These are phyloP conservation scores for Pythium pyrilobum DNA, from an alignment of 352 stramenopile species.

Conservation along the genomic window DNA sequence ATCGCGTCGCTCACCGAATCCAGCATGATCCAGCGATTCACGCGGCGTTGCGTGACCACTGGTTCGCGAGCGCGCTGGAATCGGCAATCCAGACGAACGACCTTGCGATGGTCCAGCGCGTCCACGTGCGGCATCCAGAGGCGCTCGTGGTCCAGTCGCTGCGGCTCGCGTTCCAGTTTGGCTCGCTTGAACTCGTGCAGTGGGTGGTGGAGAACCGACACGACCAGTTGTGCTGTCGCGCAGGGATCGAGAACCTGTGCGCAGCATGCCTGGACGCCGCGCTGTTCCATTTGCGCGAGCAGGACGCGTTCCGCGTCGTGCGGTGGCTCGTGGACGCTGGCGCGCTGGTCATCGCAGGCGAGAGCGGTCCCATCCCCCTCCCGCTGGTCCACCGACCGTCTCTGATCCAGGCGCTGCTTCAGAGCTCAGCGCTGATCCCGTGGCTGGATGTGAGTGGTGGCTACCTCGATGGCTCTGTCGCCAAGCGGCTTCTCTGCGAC, in stretches of 20 bases:
- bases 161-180: neutral
- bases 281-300: neutral
- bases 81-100: neutral
- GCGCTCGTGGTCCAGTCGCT: neutral
- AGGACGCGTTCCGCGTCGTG: neutral
- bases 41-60: neutral
- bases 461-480: neutral
- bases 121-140: neutral
- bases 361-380: too few species aligned
- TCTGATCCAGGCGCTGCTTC: neutral
- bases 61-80: neutral
- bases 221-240: neutral
- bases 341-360: too few species aligned
- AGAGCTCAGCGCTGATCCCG: neutral
- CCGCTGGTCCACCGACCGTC: too few species aligned
- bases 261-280: neutral
- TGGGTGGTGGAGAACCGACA: slow-evolving; percentile 5
- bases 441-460: neutral
- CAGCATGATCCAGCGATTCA: neutral
- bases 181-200: neutral
- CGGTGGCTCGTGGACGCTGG: too few species aligned
- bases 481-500: too few species aligned
- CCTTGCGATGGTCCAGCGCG: neutral
- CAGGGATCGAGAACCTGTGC: neutral
- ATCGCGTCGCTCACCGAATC: neutral